phyloP scores from a whole-genome alignment of 1,139 yeast genomes.

The Suhomyces terraborum region DNA sequence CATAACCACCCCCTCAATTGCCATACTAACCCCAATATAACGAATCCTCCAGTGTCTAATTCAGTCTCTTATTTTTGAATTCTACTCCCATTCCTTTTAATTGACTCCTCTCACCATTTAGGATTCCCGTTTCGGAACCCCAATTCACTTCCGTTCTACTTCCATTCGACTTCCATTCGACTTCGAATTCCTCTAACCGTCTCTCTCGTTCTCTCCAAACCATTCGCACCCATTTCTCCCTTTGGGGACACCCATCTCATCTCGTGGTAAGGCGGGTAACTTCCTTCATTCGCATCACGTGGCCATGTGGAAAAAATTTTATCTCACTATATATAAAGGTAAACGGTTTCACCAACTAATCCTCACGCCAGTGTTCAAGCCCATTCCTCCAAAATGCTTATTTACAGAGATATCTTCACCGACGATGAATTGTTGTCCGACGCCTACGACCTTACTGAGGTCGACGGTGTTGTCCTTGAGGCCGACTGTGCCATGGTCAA shows the following conservation, averaged over 20 bases:
- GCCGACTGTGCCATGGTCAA: constrained; percentile 94
- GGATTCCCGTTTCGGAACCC: too few species aligned
- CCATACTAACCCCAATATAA: too few species aligned
- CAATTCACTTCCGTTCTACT: not conserved
- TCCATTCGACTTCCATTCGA: too few species aligned
- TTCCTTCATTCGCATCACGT: constrained; percentile 11
- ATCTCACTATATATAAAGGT: constrained; percentile 6
- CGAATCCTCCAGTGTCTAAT: too few species aligned
- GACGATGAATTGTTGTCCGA: constrained; percentile 97
- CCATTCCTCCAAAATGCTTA: constrained; percentile 45
- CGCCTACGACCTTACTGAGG: constrained; percentile 87
- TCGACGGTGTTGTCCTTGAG: constrained; percentile 91
- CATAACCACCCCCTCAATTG: too few species aligned
- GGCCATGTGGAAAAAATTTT: constrained; percentile 12
- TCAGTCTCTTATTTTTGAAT: too few species aligned
- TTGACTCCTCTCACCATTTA: too few species aligned
- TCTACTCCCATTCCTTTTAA: too few species aligned
- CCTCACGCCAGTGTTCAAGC: constrained; percentile 4
- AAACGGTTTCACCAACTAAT: not conserved
- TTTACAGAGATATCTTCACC: constrained; percentile 73
- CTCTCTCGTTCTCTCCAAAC: not conserved
- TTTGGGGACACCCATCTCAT: not conserved
- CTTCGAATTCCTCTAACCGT: not conserved
- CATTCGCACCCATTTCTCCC: not conserved
- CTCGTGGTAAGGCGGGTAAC: constrained; percentile 3